Percentiles rank a stretch among this genome's conserved stretches.
Evolutionary conservation across 2,329 filamentous ascomycete species (phyloP).

Genomic region (Botrytis aclada): DNA sequence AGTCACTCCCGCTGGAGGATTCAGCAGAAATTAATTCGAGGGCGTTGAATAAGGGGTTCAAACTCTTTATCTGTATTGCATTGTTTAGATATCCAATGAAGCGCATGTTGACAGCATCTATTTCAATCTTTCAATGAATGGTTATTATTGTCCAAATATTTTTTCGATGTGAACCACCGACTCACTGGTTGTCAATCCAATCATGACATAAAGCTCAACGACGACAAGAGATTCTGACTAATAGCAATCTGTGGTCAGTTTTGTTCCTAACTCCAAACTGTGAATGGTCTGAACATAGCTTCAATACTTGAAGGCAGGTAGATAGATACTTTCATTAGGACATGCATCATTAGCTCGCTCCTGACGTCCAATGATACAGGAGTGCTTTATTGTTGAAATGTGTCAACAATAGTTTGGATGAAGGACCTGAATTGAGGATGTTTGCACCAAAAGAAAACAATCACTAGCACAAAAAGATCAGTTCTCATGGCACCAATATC

Average conservation of each 20-base stretch:
- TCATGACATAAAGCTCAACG: not conserved
- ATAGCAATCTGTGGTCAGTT: not conserved
- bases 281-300: not conserved
- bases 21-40: not conserved
- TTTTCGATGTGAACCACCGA: not conserved
- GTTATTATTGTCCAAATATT: not conserved
- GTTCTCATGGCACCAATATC: not conserved
- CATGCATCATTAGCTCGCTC: not conserved
- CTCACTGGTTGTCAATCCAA: not conserved
- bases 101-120: not conserved
- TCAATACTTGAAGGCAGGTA: not conserved
- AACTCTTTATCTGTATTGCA: constrained; percentile 28
- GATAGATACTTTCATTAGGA: not conserved
- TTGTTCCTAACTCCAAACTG: not conserved
- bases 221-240: not conserved
- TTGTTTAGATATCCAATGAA: not conserved
- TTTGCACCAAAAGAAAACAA: not conserved
- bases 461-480: not conserved
- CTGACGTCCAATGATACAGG: not conserved
- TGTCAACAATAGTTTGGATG: not conserved
- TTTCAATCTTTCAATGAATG: not conserved
- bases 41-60: not conserved
- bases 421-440: not conserved
- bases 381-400: not conserved
- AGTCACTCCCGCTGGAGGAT: constrained; percentile 1